These are phyloP conservation scores for Apiotrichum sp. DNA, from an alignment of 1,284 basidiomycete genomes.

Conservation along the genomic window DNA sequence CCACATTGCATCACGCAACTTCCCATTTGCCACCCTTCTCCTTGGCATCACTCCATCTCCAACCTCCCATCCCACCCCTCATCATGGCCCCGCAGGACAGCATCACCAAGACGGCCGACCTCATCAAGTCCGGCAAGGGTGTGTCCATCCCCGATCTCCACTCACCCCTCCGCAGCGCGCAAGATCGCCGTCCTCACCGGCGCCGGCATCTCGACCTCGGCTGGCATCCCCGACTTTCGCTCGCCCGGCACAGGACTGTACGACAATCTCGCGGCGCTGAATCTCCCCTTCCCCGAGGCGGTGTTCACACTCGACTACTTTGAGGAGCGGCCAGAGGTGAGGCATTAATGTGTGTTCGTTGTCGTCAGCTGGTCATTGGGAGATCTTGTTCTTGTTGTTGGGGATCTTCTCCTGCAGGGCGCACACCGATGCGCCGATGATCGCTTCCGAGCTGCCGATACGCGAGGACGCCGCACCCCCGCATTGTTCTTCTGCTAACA, in stretches of 20 bases:
- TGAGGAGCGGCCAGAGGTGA: conserved; percentile 35
- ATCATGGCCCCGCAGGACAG: conserved; percentile 7
- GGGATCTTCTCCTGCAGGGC: no score
- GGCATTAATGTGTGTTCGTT: no score
- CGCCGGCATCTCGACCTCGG: conserved; percentile 52
- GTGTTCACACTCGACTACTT: conserved; percentile 53
- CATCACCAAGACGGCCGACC: conserved; percentile 34
- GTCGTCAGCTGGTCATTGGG: no score
- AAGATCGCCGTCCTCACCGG: conserved; percentile 52
- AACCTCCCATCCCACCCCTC: neutral
- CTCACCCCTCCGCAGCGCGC: conserved; percentile 26
- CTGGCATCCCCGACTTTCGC: conserved; percentile 49
- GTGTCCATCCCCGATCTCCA: neutral
- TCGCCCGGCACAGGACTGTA: conserved; percentile 54
- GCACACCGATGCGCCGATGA: no score
- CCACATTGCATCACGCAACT: no score
- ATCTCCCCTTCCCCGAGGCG: conserved; percentile 54
- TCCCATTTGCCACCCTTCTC: no score
- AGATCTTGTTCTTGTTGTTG: no score
- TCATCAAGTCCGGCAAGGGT: conserved; percentile 44
- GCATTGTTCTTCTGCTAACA: neutral
- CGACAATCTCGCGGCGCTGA: conserved; percentile 51
- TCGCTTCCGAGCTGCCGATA: no score
- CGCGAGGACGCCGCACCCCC: no score
- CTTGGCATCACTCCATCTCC: neutral